Evolutionary conservation across 2,329 filamentous ascomycete genomes (phyloP).

Genomic region (Fusarium brevicatenulatum): DNA sequence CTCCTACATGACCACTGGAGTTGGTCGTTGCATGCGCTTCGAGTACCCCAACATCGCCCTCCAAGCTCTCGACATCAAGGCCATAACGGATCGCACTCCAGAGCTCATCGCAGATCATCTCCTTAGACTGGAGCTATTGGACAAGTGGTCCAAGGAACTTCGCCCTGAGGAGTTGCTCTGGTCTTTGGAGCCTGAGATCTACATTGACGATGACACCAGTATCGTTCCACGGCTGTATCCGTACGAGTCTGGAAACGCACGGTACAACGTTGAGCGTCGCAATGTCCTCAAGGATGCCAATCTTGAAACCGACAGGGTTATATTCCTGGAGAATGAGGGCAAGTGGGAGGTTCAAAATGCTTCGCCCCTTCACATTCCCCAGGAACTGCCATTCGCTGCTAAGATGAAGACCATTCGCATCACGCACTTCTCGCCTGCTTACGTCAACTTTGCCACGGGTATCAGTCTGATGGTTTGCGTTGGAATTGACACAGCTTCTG

Average conservation of each 20-base stretch:
- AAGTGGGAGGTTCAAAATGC: background rate
- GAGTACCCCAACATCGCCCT: background rate
- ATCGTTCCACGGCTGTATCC: background rate
- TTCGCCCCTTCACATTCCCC: background rate
- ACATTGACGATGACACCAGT: background rate
- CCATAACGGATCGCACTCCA: background rate
- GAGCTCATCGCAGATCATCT: background rate
- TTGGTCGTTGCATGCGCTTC: background rate
- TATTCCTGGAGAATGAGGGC: rapidly evolving
- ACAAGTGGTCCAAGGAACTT: background rate
- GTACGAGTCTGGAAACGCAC: background rate
- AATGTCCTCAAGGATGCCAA: rapidly evolving
- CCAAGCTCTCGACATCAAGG: background rate
- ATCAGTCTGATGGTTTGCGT: rapidly evolving
- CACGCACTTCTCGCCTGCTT: background rate
- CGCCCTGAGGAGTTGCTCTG: background rate
- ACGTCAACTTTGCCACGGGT: rapidly evolving
- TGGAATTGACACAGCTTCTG: background rate
- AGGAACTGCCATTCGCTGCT: rapidly evolving
- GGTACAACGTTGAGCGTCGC: background rate
- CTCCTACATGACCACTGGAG: background rate
- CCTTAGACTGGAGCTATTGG: background rate
- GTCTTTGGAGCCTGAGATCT: slow-evolving; percentile 9
- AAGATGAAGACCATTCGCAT: background rate
- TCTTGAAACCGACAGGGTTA: rapidly evolving